Percentiles rank a stretch among this genome's conserved stretches.
phyloP scores from a whole-genome alignment of 2,329 filamentous ascomycete species.

The Hypoxylon sp. region DNA sequence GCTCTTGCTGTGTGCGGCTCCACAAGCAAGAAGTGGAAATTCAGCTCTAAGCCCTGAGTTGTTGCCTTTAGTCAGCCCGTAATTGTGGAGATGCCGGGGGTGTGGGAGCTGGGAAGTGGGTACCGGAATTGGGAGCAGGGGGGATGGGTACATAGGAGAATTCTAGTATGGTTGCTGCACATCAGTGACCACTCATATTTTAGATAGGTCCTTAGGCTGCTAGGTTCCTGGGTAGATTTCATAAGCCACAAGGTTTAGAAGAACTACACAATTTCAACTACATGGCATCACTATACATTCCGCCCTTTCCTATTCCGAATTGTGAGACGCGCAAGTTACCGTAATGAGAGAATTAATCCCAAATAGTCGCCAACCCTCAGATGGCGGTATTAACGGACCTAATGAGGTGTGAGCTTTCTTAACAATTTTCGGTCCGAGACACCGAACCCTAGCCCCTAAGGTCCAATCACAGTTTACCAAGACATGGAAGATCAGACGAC shows the following conservation, averaged over 20 bases:
- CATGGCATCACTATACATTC: background rate
- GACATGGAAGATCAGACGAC: background rate
- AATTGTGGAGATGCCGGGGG: background rate
- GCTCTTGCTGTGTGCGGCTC: background rate
- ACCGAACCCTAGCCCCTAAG: background rate
- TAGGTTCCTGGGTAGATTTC: background rate
- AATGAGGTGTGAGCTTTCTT: background rate
- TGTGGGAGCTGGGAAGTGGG: background rate
- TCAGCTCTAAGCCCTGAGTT: background rate
- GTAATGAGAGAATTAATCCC: background rate
- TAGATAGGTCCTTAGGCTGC: background rate
- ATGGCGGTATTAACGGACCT: background rate
- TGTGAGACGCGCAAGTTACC: background rate
- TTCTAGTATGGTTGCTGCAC: background rate
- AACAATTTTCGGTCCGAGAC: constrained; percentile 5
- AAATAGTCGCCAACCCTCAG: background rate
- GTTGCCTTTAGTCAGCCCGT: background rate
- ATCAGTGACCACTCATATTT: background rate
- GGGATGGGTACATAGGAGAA: background rate
- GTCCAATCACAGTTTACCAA: background rate
- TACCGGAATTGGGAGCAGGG: background rate
- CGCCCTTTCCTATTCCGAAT: background rate
- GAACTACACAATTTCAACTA: background rate
- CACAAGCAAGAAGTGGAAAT: background rate
- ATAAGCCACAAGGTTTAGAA: background rate